Base-by-base conservation (phyloP, 2,329 filamentous ascomycete genomes). In the Torrubiella hemipterigena region DNA sequence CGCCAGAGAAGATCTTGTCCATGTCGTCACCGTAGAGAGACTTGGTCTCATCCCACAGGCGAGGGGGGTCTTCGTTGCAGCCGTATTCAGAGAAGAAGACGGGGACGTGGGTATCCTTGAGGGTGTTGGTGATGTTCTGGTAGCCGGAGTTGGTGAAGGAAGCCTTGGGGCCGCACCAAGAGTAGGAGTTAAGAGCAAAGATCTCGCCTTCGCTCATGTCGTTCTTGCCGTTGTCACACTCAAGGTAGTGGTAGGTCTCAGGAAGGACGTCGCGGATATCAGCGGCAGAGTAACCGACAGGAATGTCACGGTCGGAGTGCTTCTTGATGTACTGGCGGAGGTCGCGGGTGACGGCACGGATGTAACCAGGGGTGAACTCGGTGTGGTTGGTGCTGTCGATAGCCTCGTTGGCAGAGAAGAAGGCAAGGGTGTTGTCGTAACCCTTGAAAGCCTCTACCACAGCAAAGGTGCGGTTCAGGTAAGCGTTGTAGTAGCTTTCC, bases 31-130 rank as follows among this genome's bases (percentile, higher is more conserved):
- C 69, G 54, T 89, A 89, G 42, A 91, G 74, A 38, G 76, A 63
- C 33, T 62, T 65, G 10, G 85, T 77, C 56, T 91, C 83, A 42
- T 80, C 78, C 59, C 86, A 91, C 44, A 75, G 56, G 43, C 83
- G 79, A 11, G 80, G 77, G n/a, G 59, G 51, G 11, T 75, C 72
- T 22, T 66, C 62, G 61, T 86, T 89, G 71, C 83, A 89, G 38
- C 83, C 83, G 45, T 68, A 80, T 50, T 91, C 83, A 40, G 78
- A 83, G 64, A 83, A 87, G 67, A 89, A 89, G 45, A 87, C 66
- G 19, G 82, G 82, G 22, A 86, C 68, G 12, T 76, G 71, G 23
- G 69, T 71, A 40, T 65, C 65, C 43, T 64, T 56, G 62, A 89
- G 85, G 51, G 76, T 71, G 3, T 59, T 51, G 29, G 81, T 73